Conservation (phyloP, 1,139 yeast species). For the Wickerhamomyces sp. region DNA sequence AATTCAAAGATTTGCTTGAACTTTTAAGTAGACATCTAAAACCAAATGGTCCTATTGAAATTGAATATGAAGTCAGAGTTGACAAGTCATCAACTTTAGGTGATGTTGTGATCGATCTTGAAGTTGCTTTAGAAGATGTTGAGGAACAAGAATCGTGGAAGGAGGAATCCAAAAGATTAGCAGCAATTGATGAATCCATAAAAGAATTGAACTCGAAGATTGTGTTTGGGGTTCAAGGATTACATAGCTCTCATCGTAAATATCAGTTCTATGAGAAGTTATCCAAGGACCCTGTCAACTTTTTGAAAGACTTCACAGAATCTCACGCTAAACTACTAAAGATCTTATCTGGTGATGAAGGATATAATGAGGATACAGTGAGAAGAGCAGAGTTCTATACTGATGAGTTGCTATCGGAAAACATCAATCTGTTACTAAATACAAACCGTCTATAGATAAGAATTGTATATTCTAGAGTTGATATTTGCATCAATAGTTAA, state of each 20-base stretch:
- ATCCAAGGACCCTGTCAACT: slow-evolving; percentile 71
- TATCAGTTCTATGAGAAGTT: slow-evolving; percentile 71
- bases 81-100: slow-evolving; percentile 77
- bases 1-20: slow-evolving; percentile 72
- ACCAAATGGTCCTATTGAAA: slow-evolving; percentile 74
- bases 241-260: slow-evolving; percentile 60
- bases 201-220: slow-evolving; percentile 56
- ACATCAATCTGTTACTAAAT: slow-evolving; percentile 64
- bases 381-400: slow-evolving; percentile 77
- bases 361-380: slow-evolving; percentile 85
- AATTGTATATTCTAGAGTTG: neutral
- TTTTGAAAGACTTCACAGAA: slow-evolving; percentile 67
- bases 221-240: slow-evolving; percentile 56
- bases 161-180: slow-evolving; percentile 33
- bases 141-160: slow-evolving; percentile 40
- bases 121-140: slow-evolving; percentile 47
- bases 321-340: slow-evolving; percentile 68
- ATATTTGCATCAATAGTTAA: too few relatives aligned
- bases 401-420: slow-evolving; percentile 64
- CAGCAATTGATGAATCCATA: slow-evolving; percentile 45
- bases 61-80: slow-evolving; percentile 73
- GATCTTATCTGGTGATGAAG: slow-evolving; percentile 79
- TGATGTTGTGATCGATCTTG: slow-evolving; percentile 72
- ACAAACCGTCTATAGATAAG: slow-evolving; percentile 23
- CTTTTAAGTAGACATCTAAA: slow-evolving; percentile 56